A percentile compares a stretch with the other conserved stretches of the same genome.
Evolutionary conservation across 2,329 filamentous ascomycete genomes (phyloP).

Genomic region (Aureobasidium mangrovei): DNA sequence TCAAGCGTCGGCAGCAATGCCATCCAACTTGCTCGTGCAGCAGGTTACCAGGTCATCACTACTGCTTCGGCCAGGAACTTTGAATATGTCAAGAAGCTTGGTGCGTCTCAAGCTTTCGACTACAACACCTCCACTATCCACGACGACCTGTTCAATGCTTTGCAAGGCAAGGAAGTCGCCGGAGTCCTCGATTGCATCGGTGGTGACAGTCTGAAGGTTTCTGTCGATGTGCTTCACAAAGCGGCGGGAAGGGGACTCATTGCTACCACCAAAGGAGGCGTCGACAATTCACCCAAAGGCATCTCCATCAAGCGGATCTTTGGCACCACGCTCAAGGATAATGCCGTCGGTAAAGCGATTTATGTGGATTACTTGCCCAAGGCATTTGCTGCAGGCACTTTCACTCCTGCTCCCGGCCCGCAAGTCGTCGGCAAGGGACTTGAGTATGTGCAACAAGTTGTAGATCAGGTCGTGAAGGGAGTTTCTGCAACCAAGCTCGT

Average conservation of each 20-base stretch:
- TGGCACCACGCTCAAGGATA: not conserved
- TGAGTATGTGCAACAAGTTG: slow-evolving; percentile 18
- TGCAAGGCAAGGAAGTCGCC: not conserved
- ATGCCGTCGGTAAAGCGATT: not conserved
- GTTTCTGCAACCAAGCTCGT: slow-evolving; percentile 20
- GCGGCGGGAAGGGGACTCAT: not conserved
- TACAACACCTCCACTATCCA: slow-evolving; percentile 33
- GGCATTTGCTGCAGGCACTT: slow-evolving; percentile 28
- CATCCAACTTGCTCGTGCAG: slow-evolving; percentile 37
- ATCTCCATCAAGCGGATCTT: not conserved
- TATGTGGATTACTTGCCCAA: slow-evolving; percentile 18
- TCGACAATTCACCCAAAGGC: not conserved
- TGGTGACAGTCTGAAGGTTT: not conserved
- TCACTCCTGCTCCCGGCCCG: slow-evolving; percentile 22
- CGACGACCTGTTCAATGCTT: slow-evolving; percentile 14
- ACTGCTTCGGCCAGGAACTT: slow-evolving; percentile 38
- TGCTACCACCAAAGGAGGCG: not conserved
- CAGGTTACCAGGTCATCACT: slow-evolving; percentile 39
- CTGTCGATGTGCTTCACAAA: not conserved
- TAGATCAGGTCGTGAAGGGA: slow-evolving; percentile 16
- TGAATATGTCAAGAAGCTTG: slow-evolving; percentile 35
- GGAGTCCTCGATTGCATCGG: not conserved
- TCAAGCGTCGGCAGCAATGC: slow-evolving; percentile 39
- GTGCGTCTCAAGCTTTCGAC: slow-evolving; percentile 38
- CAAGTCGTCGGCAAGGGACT: slow-evolving; percentile 20